Evolutionary conservation across 345 rosid species (phyloP), one percentile per base, ranked within the genome.

Genomic region (Lagerstroemia speciosa): DNA sequence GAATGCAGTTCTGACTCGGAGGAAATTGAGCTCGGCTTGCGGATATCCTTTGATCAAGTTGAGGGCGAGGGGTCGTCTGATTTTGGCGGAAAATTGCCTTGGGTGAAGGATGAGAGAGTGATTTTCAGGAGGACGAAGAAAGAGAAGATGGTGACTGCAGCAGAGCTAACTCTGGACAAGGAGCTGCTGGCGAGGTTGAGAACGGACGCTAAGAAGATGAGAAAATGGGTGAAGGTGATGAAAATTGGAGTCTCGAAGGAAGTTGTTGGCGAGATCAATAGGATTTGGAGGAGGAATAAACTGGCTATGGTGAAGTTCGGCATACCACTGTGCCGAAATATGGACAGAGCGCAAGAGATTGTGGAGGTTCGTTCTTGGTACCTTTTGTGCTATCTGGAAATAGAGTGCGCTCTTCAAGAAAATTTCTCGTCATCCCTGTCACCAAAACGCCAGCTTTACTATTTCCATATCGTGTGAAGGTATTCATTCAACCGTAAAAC

Each of bases 291-390:
- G 69, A 73, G 19, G 43, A 79, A 74, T 65, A 93, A 87, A 78
- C 89, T 91, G 68, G 92, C 78, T 33, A 86, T 86, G 93, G 80
- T 87, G 41, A 91, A 87, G 69, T 89, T 91, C 71, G 83, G 83
- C 64, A 69, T 86, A 48, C 97, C 96, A 53, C 76, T 91, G 68
- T 83, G 90, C 76, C 74, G 86, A 8, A 91, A 89, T 77, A 91
- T 91, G 97, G 89, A 87, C 22, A 79, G 96, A 77, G 96, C 96
- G 57, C 89, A 83, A 73, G 96, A 89, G 76, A 87, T 89, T 75
- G 29, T 83, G 8, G 92, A 91, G 97, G 97, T 91, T 69, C 76
- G 71, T 71, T 26, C 37, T 61, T 48, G 37, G 74, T 77, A 52
- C 20, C 26, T 27, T 64, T 16, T 64, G 3, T 12, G 58, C 14